Evolutionary conservation across 768 basidiomycete genomes (phyloP), one percentile per base, ranked within the genome.

Genomic region (Chalciporus pseudorubinellus): DNA sequence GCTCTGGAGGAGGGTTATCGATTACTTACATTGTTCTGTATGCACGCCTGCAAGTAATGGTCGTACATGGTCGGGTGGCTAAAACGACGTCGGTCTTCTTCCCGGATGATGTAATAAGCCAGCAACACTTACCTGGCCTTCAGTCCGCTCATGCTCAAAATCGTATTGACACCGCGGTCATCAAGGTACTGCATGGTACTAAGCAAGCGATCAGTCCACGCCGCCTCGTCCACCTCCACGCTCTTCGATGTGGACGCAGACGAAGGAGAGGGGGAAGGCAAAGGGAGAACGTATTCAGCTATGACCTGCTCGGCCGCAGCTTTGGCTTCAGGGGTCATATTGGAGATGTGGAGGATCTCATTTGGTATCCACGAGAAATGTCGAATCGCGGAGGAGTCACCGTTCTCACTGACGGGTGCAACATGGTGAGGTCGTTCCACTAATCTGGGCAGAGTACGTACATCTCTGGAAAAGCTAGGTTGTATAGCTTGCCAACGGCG

Each of bases 361-460:
- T 85, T 77, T 0, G 97, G 94, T 54, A 99, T 98, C 97, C 97
- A 99, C 0, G 82, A 83, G 62, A 98, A 98, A 41, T 95, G 89
- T 14, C 73, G 61, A 26, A 86, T 77, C 2, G 92, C 92, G 1
- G 80, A 73, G 2, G 77, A 70, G 48, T 93, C 90, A 36, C 84
- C 82, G 52, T 84, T 85, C 65, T 95, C 93, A 56, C 95, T 98
- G 44, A 2, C 6, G 29, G 21, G 38, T 18, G 4, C 22, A 31
- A 19, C 18, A 10, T 16, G 4, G 31, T 61, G 18, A 58, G 50
- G 51, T 2, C 8, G 52, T 18, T 26, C 45, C 19, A 39, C n/a
- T 29, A 49, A 7, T 4, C 12, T n/a, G 11, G 19, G 18, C n/a
- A 28, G 44, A 22, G 22, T 29, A 46, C 90, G 52, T 58, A 97